Evolutionary conservation across 2,329 filamentous ascomycete species (phyloP), one percentile per base, ranked within the genome.

Genomic region (Myriosclerotinia curreyana): DNA sequence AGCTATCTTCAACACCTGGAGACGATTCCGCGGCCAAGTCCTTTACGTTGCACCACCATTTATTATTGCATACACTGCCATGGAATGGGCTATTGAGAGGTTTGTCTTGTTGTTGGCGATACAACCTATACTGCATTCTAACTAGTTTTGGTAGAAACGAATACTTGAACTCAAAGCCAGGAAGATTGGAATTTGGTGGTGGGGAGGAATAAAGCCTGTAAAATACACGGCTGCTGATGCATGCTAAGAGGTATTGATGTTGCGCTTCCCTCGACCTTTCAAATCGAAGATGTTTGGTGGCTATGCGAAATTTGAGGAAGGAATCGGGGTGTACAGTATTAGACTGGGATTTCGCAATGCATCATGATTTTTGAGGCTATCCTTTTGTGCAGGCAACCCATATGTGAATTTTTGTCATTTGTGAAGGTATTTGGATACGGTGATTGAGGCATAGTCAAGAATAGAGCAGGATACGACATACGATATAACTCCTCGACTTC

Each of bases 1-100:
- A 71, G 94, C 93, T 75, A 80, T 98, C 82, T 98, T 98, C 88
- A 99, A 99, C 86, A 88, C 86, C 73, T 96, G 90, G 85, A 88
- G 95, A 78, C 87, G 95, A 74, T 90, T 89, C 80, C 88, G 87
- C 77, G 79, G 83, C 72, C 95, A 98, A 83, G 86, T 96, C 71
- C 86, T 98, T 72, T 99, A 93, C 85, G 87, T 93, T 79, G 84
- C 88, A 34, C 90, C 95, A 66, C 89, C 93, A 48, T 80, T 96
- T 72, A 73, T 95, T 69, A 78, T 83, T 71, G 92, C 85, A 71
- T 99, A 98, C 82, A 86, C 87, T 76, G 76, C 86, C 70, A 90
- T 98, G 88, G 80, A 90, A 76, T 99, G 95, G 95, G 94, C 95
- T 70, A 88, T 86, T 74, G 88, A 96, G 80, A 86, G 87, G 95